These are phyloP conservation scores for Cutaneotrichosporon dermatis DNA, from an alignment of 1,284 basidiomycete species.

Conservation along the genomic window DNA sequence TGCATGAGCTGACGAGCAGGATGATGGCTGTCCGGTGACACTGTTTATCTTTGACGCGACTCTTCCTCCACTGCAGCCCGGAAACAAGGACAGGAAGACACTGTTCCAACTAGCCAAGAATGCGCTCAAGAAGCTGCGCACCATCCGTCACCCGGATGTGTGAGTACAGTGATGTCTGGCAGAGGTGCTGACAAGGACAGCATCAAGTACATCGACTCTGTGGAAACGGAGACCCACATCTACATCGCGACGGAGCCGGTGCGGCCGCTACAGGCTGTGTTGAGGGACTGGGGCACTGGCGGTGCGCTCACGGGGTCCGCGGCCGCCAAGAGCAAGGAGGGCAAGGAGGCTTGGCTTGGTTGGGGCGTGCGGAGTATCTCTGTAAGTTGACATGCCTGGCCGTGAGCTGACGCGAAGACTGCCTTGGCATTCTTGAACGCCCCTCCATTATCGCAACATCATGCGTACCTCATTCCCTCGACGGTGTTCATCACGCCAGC, in stretches of 20 bases:
- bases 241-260: slow-evolving; percentile 95
- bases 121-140: slow-evolving; percentile 81
- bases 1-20: slow-evolving; percentile 54
- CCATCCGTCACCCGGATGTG: slow-evolving; percentile 90
- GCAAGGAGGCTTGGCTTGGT: slow-evolving; percentile 79
- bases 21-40: slow-evolving; percentile 77
- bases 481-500: slow-evolving; percentile 76
- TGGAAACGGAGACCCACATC: slow-evolving; percentile 79
- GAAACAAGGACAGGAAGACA: slow-evolving; percentile 55
- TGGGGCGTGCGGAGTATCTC: slow-evolving; percentile 92
- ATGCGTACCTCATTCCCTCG: slow-evolving; percentile 65
- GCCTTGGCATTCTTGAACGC: slow-evolving; percentile 90
- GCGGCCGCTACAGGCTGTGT: slow-evolving; percentile 63
- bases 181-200: slow-evolving; percentile 21
- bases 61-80: slow-evolving; percentile 45
- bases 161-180: slow-evolving; percentile 18
- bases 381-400: slow-evolving; percentile 53
- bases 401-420: slow-evolving; percentile 54
- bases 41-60: slow-evolving; percentile 81
- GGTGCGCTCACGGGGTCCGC: slow-evolving; percentile 27
- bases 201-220: slow-evolving; percentile 87
- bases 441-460: slow-evolving; percentile 78
- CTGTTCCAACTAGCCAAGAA: slow-evolving; percentile 80
- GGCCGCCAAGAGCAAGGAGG: slow-evolving; percentile 53
- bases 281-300: slow-evolving; percentile 57